Evolutionary conservation across 2,329 filamentous ascomycete species (phyloP).

Genomic region (Fonsecaea multimorphosa): DNA sequence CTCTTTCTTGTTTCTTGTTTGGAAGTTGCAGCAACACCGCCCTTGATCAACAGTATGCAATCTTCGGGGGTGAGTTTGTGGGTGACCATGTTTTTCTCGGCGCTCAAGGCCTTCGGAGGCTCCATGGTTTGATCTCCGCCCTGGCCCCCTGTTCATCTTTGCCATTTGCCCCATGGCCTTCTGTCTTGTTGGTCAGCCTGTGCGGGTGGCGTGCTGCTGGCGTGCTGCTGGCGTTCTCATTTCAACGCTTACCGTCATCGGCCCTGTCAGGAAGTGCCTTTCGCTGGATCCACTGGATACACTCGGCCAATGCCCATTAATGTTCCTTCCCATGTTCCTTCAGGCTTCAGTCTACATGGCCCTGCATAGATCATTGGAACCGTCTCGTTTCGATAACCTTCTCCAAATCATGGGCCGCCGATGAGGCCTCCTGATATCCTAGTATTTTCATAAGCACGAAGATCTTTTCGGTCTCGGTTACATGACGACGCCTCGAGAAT

Average conservation of each 20-base stretch:
- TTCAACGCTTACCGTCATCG: slow-evolving; percentile 30
- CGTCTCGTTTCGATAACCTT: slow-evolving; percentile 3
- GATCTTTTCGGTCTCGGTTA: slow-evolving; percentile 12
- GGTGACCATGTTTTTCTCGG: background rate
- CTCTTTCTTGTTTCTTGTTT: background rate
- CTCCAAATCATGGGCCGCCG: slow-evolving; percentile 3
- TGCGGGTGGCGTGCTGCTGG: slow-evolving; percentile 19
- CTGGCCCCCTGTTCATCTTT: background rate
- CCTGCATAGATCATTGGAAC: slow-evolving; percentile 14
- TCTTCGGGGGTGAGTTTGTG: background rate
- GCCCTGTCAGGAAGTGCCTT: background rate
- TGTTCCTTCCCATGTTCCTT: slow-evolving; percentile 15
- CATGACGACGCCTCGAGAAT: slow-evolving; percentile 6
- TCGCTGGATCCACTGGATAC: slow-evolving; percentile 2
- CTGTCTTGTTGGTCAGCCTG: slow-evolving; percentile 17
- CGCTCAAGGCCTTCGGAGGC: slow-evolving; percentile 2
- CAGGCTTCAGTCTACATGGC: slow-evolving; percentile 12
- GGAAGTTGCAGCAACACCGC: background rate
- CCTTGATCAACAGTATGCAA: background rate
- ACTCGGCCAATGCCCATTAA: slow-evolving; percentile 1
- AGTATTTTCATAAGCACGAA: slow-evolving; percentile 15
- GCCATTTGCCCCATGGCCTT: background rate
- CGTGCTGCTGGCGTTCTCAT: slow-evolving; percentile 19
- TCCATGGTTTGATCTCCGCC: slow-evolving; percentile 12
- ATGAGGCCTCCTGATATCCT: slow-evolving; percentile 8